Evolutionary conservation across 768 basidiomycete genomes (phyloP), one percentile per base, ranked within the genome.

Genomic region (Mycena galopus): DNA sequence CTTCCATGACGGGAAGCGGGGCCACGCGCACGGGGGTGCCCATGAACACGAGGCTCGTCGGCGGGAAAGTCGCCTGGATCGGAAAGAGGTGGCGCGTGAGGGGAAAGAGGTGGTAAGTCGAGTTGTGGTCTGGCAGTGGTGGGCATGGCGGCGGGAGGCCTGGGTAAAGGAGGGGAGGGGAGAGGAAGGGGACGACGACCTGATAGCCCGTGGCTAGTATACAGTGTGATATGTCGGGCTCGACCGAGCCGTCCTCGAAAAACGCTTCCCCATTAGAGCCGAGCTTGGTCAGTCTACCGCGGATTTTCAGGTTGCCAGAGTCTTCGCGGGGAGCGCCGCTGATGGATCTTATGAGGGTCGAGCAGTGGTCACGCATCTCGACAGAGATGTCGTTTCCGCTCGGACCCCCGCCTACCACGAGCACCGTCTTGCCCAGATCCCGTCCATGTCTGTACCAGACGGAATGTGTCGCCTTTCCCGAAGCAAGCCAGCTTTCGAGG

Each of bases 171-270:
- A 88, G 77, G 47, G 81, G 76, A 8, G 79, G 61, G 2, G 82
- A 76, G 56, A 96, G 82, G 81, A 94, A 95, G 0, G 92, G 91
- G 73, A 91, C 90, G 16, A 87, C 82, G 53, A 88, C 81, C 62
- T 91, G 82, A 78, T 92, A 96, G 14, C 94, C 95, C 3, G 94
- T 96, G 3, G 93, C 94, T 21, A 95, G 81, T 63, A 95, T 89
- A 73, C 89, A 90, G 72, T 88, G 81, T 73, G 92, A 89, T 67
- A 95, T 83, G 7, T 83, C 84, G 35, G 80, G 74, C 77, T 93
- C 92, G 16, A 78, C 75, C 1, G 88, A 82, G 1, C 89, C 91
- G 69, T 93, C 92, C 70, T 87, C 88, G 74, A 94, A 92, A 35
- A 84, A 77, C 9, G 91, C 89, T 44, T 81, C 80, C 3, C 89